Conservation (phyloP, 1,284 basidiomycete genomes). For the Pholiota adiposa region DNA sequence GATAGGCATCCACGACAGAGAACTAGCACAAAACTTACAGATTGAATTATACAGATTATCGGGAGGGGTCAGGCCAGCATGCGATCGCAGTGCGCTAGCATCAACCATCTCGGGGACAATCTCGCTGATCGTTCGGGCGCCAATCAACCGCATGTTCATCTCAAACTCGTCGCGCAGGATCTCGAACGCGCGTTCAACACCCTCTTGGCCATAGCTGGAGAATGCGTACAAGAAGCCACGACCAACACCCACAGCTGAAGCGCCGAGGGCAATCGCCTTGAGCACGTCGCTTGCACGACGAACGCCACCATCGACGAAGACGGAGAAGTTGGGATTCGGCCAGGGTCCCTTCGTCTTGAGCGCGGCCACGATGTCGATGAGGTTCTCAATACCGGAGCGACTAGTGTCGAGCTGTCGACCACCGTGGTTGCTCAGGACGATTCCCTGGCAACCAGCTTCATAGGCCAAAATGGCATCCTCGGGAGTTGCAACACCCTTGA, state of each 20-base stretch:
- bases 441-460: conserved; percentile 66
- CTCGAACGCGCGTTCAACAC: conserved; percentile 53
- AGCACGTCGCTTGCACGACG: conserved; percentile 71
- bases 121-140: background rate
- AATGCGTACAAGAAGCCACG: conserved; percentile 70
- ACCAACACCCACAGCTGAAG: conserved; percentile 60
- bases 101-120: conserved; percentile 80
- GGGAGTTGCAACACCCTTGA: conserved; percentile 51
- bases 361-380: conserved; percentile 65
- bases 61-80: conserved; percentile 43
- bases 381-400: conserved; percentile 65
- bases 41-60: conserved; percentile 55
- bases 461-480: conserved; percentile 70
- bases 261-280: conserved; percentile 75
- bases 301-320: conserved; percentile 77
- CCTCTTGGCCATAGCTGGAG: conserved; percentile 67
- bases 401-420: conserved; percentile 72
- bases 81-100: conserved; percentile 43
- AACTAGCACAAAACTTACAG: conserved; percentile 43
- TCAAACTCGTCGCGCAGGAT: conserved; percentile 77
- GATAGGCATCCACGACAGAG: background rate
- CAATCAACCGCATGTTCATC: conserved; percentile 34
- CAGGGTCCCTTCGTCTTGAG: conserved; percentile 54
- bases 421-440: conserved; percentile 71
- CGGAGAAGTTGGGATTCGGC: conserved; percentile 57